Conservation (phyloP, 208 protist species). For the Trypanosomatidae sp. region DNA sequence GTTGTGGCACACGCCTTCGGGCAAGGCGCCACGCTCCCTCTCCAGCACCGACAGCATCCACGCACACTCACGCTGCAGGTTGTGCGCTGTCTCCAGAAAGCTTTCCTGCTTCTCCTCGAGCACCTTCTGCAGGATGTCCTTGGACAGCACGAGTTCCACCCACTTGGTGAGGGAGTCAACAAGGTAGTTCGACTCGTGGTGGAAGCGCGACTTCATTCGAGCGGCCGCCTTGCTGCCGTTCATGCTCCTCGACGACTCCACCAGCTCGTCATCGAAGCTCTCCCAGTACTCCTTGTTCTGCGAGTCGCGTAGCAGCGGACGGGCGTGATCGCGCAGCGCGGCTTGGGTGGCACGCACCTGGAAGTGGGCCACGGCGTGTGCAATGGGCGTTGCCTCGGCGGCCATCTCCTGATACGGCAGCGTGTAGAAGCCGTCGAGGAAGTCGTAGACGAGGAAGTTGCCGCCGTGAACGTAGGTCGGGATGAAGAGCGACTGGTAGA, state of each 20-base stretch:
- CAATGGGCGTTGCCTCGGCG: constrained; percentile 53
- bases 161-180: constrained; percentile 67
- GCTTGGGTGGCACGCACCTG: constrained; percentile 77
- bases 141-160: constrained; percentile 55
- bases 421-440: constrained; percentile 55
- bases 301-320: constrained; percentile 39
- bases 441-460: constrained; percentile 90
- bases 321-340: constrained; percentile 44
- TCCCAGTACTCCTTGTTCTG: constrained; percentile 32
- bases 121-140: constrained; percentile 60
- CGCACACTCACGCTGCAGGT: constrained; percentile 44
- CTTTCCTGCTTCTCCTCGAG: constrained; percentile 39
- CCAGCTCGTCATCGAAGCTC: constrained; percentile 15
- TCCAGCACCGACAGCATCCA: constrained; percentile 49
- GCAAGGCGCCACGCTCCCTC: constrained; percentile 26
- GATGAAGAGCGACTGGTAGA: constrained; percentile 89
- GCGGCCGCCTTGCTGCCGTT: neutral
- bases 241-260: neutral
- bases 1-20: constrained; percentile 90
- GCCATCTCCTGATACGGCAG: constrained; percentile 75
- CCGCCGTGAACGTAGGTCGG: constrained; percentile 68
- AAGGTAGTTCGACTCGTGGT: constrained; percentile 78
- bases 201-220: constrained; percentile 45
- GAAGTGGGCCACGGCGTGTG: constrained; percentile 56
- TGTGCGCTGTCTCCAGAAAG: constrained; percentile 34